These are phyloP conservation scores for Penicillium oxalicum DNA, from an alignment of 2,329 filamentous ascomycete species.

Conservation along the genomic window DNA sequence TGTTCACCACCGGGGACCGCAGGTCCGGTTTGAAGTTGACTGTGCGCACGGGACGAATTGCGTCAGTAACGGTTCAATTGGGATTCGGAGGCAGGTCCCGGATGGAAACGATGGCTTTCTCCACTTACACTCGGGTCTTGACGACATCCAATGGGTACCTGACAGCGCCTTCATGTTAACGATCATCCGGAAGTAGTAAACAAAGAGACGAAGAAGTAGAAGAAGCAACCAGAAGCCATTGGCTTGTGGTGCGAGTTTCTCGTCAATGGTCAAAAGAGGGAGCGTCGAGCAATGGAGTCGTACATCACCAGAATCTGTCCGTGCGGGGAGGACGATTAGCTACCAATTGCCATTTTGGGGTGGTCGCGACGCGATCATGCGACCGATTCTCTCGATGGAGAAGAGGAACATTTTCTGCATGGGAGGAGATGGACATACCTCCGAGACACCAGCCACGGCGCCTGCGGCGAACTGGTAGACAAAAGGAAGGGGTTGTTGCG, in stretches of 20 bases:
- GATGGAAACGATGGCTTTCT: too few relatives aligned
- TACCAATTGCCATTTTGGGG: constrained; percentile 1
- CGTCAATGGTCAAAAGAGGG: neutral
- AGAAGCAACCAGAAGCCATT: too few relatives aligned
- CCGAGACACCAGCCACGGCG: constrained; percentile 94
- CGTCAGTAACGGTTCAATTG: neutral
- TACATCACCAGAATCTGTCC: constrained; percentile 28
- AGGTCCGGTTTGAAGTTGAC: constrained; percentile 77
- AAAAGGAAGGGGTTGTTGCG: constrained; percentile 77
- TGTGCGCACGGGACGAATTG: constrained; percentile 33
- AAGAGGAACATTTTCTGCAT: neutral
- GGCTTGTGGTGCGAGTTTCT: neutral
- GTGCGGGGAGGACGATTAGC: constrained; percentile 19
- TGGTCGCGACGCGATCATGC: neutral
- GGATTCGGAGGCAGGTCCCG: constrained; percentile 10
- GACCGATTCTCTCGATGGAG: neutral
- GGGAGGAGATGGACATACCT: constrained; percentile 55
- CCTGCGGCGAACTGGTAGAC: constrained; percentile 92
- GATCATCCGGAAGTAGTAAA: neutral
- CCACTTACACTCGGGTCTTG: constrained; percentile 84
- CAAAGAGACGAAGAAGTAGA: too few relatives aligned
- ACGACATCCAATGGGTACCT: constrained; percentile 99
- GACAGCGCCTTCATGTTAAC: constrained; percentile 14
- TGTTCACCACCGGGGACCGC: constrained; percentile 64
- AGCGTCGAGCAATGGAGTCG: constrained; percentile 1